phyloP scores from a whole-genome alignment of 164 flowering plant genomes.

The Annona squamosa region DNA sequence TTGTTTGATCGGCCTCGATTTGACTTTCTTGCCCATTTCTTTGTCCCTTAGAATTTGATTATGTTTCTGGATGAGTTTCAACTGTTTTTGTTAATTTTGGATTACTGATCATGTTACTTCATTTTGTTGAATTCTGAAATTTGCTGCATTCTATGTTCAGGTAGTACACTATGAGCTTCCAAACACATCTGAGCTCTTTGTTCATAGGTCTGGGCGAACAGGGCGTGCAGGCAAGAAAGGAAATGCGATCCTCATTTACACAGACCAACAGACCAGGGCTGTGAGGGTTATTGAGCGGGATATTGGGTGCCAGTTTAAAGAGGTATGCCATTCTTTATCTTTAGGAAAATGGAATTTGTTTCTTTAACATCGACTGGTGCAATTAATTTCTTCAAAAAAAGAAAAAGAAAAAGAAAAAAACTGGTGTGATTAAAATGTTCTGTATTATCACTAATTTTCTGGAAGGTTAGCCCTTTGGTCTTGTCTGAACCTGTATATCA shows the following conservation, averaged over 20 bases:
- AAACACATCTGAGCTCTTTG: conserved; percentile 70
- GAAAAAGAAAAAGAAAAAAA: no score
- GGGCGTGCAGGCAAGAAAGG: conserved; percentile 99
- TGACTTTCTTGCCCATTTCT: no score
- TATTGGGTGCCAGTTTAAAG: conserved; percentile 61
- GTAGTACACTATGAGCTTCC: conserved; percentile 84
- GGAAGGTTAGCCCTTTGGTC: no score
- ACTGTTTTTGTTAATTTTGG: not conserved
- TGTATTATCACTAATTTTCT: no score
- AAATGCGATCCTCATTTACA: conserved; percentile 65
- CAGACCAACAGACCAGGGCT: conserved; percentile 47
- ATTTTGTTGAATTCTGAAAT: not conserved
- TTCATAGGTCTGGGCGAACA: conserved; percentile 94
- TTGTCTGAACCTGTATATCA: no score
- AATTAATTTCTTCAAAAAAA: no score
- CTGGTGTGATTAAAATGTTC: no score
- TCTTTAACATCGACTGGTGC: not conserved
- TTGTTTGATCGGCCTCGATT: no score
- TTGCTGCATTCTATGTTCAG: conserved; percentile 25
- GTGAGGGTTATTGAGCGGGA: conserved; percentile 62
- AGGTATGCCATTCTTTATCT: conserved; percentile 33
- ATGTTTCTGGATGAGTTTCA: no score
- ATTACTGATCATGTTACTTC: not conserved
- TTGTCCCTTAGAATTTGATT: no score
- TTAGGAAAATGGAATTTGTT: no score